Percentiles rank a stretch among this genome's conserved stretches.
These are phyloP conservation scores for Beauveria pseudobassiana DNA, from an alignment of 2,329 filamentous ascomycete genomes.

Conservation along the genomic window DNA sequence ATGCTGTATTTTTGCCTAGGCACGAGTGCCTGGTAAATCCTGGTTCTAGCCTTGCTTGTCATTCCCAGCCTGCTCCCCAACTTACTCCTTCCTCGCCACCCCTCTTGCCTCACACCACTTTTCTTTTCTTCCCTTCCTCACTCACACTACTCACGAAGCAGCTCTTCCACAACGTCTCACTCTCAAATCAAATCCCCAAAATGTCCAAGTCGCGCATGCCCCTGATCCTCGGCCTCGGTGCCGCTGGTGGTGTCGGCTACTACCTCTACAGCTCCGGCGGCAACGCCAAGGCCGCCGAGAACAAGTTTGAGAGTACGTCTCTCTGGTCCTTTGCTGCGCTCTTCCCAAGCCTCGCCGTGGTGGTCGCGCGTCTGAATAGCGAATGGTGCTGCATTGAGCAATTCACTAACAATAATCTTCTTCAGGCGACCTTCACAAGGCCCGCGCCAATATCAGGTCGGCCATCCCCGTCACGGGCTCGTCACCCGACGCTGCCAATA, in stretches of 20 bases:
- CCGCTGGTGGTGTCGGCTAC: slow-evolving; percentile 67
- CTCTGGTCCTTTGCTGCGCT: too few species aligned
- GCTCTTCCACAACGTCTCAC: neutral
- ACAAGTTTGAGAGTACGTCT: slow-evolving; percentile 71
- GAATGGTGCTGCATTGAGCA: too few species aligned
- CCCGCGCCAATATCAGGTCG: slow-evolving; percentile 57
- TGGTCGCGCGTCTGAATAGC: neutral
- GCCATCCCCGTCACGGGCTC: slow-evolving; percentile 52
- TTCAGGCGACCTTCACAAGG: slow-evolving; percentile 67
- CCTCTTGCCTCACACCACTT: slow-evolving; percentile 7
- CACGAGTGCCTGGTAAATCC: neutral
- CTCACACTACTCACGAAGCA: neutral
- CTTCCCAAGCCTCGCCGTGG: neutral
- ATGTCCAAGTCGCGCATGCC: slow-evolving; percentile 43
- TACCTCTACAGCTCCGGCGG: slow-evolving; percentile 88
- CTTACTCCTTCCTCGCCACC: neutral
- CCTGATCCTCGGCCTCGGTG: slow-evolving; percentile 50
- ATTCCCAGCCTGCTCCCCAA: neutral
- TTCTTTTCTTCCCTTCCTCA: neutral
- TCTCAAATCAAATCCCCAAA: slow-evolving; percentile 15
- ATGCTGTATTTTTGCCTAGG: neutral
- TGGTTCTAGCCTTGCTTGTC: neutral
- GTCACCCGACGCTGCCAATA: slow-evolving; percentile 53
- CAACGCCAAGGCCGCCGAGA: slow-evolving; percentile 71
- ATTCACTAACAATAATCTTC: neutral